A percentile compares a stretch with the other conserved stretches of the same genome.
phyloP scores from a whole-genome alignment of 139 green algal genomes.

The Micractinium sp. region DNA sequence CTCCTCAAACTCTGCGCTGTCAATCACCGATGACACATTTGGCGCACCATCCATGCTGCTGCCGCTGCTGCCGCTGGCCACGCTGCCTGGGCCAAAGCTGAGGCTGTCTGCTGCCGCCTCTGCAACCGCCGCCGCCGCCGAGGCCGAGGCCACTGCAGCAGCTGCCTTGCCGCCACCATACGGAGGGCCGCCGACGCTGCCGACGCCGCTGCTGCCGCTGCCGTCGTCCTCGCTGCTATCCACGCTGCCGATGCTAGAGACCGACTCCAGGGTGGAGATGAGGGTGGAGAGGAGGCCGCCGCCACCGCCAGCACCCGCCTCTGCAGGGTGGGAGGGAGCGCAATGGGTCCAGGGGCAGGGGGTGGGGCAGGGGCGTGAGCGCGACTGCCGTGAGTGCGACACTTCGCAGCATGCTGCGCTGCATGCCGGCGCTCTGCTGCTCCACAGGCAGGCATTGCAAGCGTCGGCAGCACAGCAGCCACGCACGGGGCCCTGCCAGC shows the following conservation, averaged over 20 bases:
- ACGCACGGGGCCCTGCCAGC: not conserved
- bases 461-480: no score
- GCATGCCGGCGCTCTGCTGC: no score
- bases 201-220: not conserved
- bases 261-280: conserved; percentile 24
- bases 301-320: not conserved
- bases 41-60: not conserved
- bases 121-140: not conserved
- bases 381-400: not conserved
- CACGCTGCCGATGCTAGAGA: not conserved
- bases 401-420: not conserved
- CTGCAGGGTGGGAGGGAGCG: not conserved
- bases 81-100: not conserved
- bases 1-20: not conserved
- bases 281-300: conserved; percentile 28
- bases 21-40: not conserved
- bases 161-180: not conserved
- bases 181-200: not conserved
- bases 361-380: not conserved
- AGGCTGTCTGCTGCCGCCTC: not conserved
- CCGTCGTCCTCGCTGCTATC: not conserved
- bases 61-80: not conserved
- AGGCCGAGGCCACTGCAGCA: not conserved
- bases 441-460: no score
- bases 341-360: not conserved